Base-by-base conservation (phyloP, 345 rosid species). In the Cardiospermum halicacabum region DNA sequence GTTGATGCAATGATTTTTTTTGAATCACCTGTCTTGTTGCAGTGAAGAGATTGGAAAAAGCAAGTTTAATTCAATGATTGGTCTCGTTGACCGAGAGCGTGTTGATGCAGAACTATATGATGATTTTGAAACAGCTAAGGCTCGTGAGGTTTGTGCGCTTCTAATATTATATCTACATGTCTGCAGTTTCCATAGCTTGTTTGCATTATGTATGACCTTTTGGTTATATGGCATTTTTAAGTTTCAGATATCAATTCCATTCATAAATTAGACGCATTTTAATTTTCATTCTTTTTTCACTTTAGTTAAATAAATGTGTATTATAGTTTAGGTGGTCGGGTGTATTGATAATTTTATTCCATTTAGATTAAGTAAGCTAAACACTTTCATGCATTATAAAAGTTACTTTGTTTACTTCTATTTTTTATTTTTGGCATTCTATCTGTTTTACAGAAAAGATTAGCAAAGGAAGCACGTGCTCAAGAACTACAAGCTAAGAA, bases 61-160 rank as follows among this genome's bases (percentile, higher is more conserved):
- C 64, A 86, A 88, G 85, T 90, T 88, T 60, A 90, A 93, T 73
- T 79, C 98, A 40, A 86, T 93, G 98, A 93, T 93, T 68, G 97
- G 97, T 67, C 97, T 90, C 66, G 78, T 81, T 66, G 90, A 93
- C 67, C 80, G 91, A 27, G 96, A 93, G 62, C 94, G 98, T 62
- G 82, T 93, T 63, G 98, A 93, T 65, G 89, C 65, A 4, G 72
- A 53, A 72, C 83, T 93, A 26, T 93, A 93, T 64, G 97, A 87
- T 78, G 97, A 93, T 79, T 90, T 70, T 43, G 98, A 90, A 85
- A 83, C 97, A 7, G 91, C 74, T 37, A 93, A 90, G 83, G 94
- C 90, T 57, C 96, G 97, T 56, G 97, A 88, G 87, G 98, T 93
- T 31, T 45, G 62, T 78, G n/a, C 9, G 56, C 68, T 74, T 53